A percentile compares a stretch with the other conserved stretches of the same genome.
These are phyloP conservation scores for Oxyria digyna DNA, from an alignment of 148 eudicot genomes.

Conservation along the genomic window DNA sequence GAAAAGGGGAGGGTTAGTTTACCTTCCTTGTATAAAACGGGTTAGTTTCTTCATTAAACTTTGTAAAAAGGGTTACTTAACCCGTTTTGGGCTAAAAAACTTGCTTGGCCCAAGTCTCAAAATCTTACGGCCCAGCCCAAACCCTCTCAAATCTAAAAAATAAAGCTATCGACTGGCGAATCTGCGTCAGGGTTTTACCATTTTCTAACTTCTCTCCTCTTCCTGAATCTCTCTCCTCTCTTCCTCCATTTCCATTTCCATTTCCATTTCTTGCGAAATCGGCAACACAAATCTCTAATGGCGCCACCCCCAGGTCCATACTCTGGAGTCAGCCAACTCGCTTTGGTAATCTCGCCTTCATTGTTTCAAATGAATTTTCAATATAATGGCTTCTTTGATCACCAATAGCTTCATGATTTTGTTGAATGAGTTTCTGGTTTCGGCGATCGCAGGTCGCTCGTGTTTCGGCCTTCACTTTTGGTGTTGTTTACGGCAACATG, in stretches of 20 bases:
- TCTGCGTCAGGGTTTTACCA: not conserved
- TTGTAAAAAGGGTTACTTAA: too few species aligned
- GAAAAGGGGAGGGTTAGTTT: too few species aligned
- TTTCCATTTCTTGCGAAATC: not conserved
- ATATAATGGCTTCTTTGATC: too few species aligned
- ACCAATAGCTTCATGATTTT: not conserved
- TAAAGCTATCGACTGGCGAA: not conserved
- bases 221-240: not conserved
- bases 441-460: slow-evolving; percentile 44
- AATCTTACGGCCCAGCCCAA: too few species aligned
- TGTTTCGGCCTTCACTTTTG: slow-evolving; percentile 41
- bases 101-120: too few species aligned
- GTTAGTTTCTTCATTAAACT: too few species aligned
- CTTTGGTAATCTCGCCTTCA: slow-evolving; percentile 30
- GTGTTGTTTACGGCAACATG: slow-evolving; percentile 49
- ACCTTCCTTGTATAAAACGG: too few species aligned
- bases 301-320: slow-evolving; percentile 64
- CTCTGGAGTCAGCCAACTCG: slow-evolving; percentile 63
- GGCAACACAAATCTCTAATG: slow-evolving; percentile 17
- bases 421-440: not conserved
- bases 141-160: not conserved
- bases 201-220: not conserved
- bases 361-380: not conserved
- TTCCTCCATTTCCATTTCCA: too few species aligned
- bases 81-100: too few species aligned